Evolutionary conservation across 2,329 filamentous ascomycete species (phyloP), one percentile per base, ranked within the genome.

Genomic region (Aspergillus luchuensis): DNA sequence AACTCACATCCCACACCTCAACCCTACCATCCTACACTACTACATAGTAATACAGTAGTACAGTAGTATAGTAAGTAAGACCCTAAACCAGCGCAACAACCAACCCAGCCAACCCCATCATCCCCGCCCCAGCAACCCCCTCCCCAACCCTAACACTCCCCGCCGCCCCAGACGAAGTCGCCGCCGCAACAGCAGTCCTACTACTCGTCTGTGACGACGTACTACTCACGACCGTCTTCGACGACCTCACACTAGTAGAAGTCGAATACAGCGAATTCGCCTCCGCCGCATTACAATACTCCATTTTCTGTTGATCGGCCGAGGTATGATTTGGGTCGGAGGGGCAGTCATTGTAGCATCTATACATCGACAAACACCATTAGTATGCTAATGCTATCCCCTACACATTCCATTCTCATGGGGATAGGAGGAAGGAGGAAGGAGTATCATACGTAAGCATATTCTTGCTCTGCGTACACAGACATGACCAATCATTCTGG

Each of bases 311-410:
- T 68, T 66, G 67, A 13, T 76, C 58, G 33, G 72, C 74, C 33
- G 69, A 69, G 58, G 69, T 69, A 41, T 70, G 67, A 53, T 72
- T 74, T 15, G 76, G 63, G 67, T 82, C 79, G 65, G 78, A 73
- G 56, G 86, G 85, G 78, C 87, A 89, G 79, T 87, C 86, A 79
- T 84, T 83, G 78, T 87, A 88, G 82, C 87, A 89, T 33, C 81
- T 82, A 19, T 19, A 25, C 6, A 25, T 25, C 7, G 2, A 25
- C 23, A 25, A 7, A 25, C 23, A 25, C 23, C 17, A 19, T 19
- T 19, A 19, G 17, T 19, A 19, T 19, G 17, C 17, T 19, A 19
- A 19, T 19, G 17, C 17, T 19, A 19, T 19, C 17, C 17, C 1
- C 17, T 19, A 19, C 17, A 19, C 17, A 19, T 19, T 19, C 17